A percentile compares a stretch with the other conserved stretches of the same genome.
These are phyloP conservation scores for Globisporangium spiculum DNA, from an alignment of 352 stramenopile species.

Conservation along the genomic window DNA sequence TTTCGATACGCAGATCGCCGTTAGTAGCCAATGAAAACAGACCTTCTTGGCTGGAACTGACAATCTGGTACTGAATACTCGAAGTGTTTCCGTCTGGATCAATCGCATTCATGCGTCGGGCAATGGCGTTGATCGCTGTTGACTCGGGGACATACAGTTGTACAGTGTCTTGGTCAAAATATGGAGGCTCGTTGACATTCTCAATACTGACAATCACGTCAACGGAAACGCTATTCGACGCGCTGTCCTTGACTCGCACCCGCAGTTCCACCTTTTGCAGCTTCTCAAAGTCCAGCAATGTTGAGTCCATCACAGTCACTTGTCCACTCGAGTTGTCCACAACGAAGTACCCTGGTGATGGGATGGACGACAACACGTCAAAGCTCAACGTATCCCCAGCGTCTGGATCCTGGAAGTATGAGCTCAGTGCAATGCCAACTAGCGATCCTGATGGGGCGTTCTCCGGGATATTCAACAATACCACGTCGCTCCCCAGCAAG, in stretches of 20 bases:
- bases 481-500: slow-evolving; percentile 2
- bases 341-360: background rate
- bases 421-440: background rate
- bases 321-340: slow-evolving; percentile 9
- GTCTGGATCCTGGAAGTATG: slow-evolving; percentile 4
- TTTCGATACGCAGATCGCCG: slow-evolving; percentile 1
- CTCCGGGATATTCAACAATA: slow-evolving; percentile 4
- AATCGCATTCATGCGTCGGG: slow-evolving; percentile 3
- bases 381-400: slow-evolving; percentile 4
- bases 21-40: background rate
- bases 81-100: slow-evolving; percentile 6
- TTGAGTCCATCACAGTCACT: background rate
- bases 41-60: background rate
- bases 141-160: slow-evolving; percentile 16
- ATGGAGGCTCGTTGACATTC: slow-evolving; percentile 36
- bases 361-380: background rate
- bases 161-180: slow-evolving; percentile 18
- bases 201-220: slow-evolving; percentile 20
- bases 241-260: slow-evolving; percentile 5
- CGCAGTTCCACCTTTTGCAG: background rate
- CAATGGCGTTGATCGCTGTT: background rate
- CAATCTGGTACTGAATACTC: slow-evolving; percentile 10
- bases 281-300: slow-evolving; percentile 12
- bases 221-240: slow-evolving; percentile 5
- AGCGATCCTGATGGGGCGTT: slow-evolving; percentile 4